Conservation (phyloP, 2,329 filamentous ascomycete species). For the Rhinocladiella similis region DNA sequence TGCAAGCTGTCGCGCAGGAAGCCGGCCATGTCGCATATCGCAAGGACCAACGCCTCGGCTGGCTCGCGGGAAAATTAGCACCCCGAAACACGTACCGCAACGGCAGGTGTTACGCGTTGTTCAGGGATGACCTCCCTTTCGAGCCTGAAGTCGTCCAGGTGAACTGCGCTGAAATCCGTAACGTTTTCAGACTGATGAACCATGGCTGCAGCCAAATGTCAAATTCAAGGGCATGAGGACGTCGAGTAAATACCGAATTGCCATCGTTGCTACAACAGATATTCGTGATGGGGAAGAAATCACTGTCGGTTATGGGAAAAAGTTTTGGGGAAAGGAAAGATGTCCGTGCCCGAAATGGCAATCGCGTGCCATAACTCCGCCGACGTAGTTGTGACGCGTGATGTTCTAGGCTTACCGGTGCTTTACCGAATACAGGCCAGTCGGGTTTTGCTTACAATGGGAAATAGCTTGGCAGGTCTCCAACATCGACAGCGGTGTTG, state of each 20-base stretch:
- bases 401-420: too few relatives aligned
- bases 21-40: background rate
- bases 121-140: background rate
- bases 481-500: too few relatives aligned
- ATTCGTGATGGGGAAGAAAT: background rate
- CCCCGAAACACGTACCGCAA: background rate
- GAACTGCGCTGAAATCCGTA: background rate
- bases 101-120: background rate
- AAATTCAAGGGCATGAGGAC: background rate
- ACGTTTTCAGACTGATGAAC: background rate
- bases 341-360: background rate
- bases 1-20: background rate
- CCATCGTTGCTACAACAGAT: background rate
- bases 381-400: too few relatives aligned
- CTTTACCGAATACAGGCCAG: too few relatives aligned
- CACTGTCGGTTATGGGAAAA: background rate
- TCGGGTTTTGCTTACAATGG: too few relatives aligned
- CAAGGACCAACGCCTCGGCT: background rate
- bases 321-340: background rate
- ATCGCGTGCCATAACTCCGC: too few relatives aligned
- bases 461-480: too few relatives aligned
- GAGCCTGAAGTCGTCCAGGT: conserved; percentile 1
- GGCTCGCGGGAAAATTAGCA: background rate
- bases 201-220: background rate
- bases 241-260: background rate